Evolutionary conservation across 2,329 filamentous ascomycete genomes (phyloP), one percentile per base, ranked within the genome.

Genomic region (Daldinia sp.): DNA sequence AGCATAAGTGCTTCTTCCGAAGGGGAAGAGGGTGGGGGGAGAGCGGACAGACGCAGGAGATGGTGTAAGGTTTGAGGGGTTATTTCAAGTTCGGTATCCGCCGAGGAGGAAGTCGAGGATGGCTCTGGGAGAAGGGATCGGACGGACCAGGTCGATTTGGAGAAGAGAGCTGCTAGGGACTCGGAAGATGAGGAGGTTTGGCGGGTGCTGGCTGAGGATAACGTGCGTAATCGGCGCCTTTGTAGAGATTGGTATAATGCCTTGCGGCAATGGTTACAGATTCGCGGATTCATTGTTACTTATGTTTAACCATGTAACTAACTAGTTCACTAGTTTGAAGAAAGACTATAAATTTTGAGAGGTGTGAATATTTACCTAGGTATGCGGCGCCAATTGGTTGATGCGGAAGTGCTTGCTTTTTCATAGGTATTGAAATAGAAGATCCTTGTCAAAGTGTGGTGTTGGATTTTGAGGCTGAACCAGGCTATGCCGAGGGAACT

Each of bases 31-130:
- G 95, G 94, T 1, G 86, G 86, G 0, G 95, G 94, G 0, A 99
- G 90, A 13, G 95, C 94, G 3, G 94, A 97, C 42, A 98, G 90
- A 18, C 93, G 92, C 39, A 98, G 90, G 9, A 98, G 89, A 79
- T 98, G 95, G 74, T 88, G 89, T 0, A 98, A 87, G 78, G 93
- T 90, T 50, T 88, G 78, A 0, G 89, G 82, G 0, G 91, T 89
- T 69, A 97, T 86, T 48, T 30, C 26, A 15, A 26, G 5, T 9
- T 39, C 28, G 15, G 48, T 39, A 12, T 46, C 20, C 0, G 74
- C 41, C 18, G 77, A 68, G 67, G 78, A 42, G 42, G 71, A 65
- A 68, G 79, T 51, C n/a, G 77, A 68, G 65, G 78, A 39, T 51
- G 71, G 63, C 67, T 79, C 53, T 12, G 91, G 88, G 0, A 96